These are phyloP conservation scores for Sugiyamaella sp. DNA, from an alignment of 1,139 yeast genomes.

Conservation along the genomic window DNA sequence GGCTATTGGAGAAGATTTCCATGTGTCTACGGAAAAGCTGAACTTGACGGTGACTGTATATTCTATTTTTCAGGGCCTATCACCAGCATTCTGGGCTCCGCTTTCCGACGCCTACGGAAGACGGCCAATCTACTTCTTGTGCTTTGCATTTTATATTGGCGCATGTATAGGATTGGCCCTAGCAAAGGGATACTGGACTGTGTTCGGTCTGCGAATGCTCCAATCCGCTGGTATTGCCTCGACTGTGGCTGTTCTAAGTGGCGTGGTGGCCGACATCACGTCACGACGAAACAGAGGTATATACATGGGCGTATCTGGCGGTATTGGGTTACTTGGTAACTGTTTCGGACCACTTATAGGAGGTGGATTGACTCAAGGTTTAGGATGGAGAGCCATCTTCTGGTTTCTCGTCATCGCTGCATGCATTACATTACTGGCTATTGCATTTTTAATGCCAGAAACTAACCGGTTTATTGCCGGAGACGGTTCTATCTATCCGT, in stretches of 20 bases:
- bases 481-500: constrained; percentile 61
- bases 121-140: constrained; percentile 60
- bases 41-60: constrained; percentile 74
- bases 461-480: constrained; percentile 71
- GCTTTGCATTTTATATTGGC: constrained; percentile 56
- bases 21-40: constrained; percentile 56
- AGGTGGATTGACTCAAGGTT: constrained; percentile 58
- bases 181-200: constrained; percentile 54
- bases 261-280: constrained; percentile 70
- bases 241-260: constrained; percentile 64
- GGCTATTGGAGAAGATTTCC: constrained; percentile 53
- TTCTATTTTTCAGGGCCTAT: constrained; percentile 67
- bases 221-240: constrained; percentile 77
- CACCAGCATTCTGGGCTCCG: constrained; percentile 62
- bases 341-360: constrained; percentile 80
- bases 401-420: constrained; percentile 70
- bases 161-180: constrained; percentile 65
- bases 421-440: constrained; percentile 46
- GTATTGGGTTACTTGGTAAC: constrained; percentile 69
- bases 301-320: constrained; percentile 61
- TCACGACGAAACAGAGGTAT: constrained; percentile 65
- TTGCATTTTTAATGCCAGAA: constrained; percentile 58
- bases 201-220: constrained; percentile 61
- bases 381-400: constrained; percentile 77
- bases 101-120: constrained; percentile 73